phyloP scores from a whole-genome alignment of 805 yeast genomes.

The Monosporozyma solicola region DNA sequence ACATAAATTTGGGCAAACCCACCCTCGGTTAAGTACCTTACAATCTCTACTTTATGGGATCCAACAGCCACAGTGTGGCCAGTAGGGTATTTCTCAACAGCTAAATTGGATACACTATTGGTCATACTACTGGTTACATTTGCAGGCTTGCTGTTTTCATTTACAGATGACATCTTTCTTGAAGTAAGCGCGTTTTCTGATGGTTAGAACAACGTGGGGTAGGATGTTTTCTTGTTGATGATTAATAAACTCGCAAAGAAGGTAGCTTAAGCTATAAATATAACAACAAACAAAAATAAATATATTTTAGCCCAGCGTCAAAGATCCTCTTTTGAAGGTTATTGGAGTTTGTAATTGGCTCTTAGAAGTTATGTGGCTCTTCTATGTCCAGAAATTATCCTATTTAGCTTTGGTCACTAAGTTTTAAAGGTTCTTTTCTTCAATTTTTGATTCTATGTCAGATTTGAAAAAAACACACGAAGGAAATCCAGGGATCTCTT shows the following conservation, averaged over 20 bases:
- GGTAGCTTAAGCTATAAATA: background rate
- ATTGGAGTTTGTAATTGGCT: background rate
- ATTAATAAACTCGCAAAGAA: background rate
- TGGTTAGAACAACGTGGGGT: background rate
- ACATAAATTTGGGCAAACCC: slow-evolving; percentile 77
- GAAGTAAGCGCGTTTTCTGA: background rate
- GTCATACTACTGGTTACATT: slow-evolving; percentile 2
- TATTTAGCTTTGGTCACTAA: background rate
- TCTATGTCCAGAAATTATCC: background rate
- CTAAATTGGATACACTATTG: slow-evolving; percentile 5
- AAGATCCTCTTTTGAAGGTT: background rate
- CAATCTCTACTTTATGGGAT: slow-evolving; percentile 45
- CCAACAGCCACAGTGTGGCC: slow-evolving; percentile 58
- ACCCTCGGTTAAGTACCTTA: slow-evolving; percentile 56
- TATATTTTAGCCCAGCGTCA: background rate
- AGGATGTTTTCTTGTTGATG: background rate
- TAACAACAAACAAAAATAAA: background rate
- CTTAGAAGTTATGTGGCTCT: background rate
- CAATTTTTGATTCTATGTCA: background rate
- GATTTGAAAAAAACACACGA: background rate
- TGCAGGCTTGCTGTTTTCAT: slow-evolving; percentile 7
- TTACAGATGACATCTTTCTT: slow-evolving; percentile 11
- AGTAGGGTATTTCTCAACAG: slow-evolving; percentile 13
- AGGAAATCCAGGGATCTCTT: background rate
- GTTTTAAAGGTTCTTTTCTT: background rate